These are phyloP conservation scores for Thuidium tamariscinum DNA, from an alignment of 225 moss, liverwort and hornwort genomes.

Conservation along the genomic window DNA sequence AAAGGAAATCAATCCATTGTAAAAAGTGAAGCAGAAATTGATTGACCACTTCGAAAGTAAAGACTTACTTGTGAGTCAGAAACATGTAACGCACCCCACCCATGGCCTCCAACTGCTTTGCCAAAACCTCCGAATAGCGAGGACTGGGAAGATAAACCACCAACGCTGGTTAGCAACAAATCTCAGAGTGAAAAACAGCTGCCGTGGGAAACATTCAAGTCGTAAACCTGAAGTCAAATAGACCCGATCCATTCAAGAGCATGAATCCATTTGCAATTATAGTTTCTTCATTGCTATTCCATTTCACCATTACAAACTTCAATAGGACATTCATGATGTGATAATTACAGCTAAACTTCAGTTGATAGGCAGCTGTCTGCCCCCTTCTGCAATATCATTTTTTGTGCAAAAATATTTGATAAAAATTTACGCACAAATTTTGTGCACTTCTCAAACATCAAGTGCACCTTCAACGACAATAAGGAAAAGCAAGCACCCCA, in stretches of 20 bases:
- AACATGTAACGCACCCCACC: constrained; percentile 91
- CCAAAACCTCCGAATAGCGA: constrained; percentile 60
- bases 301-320: neutral
- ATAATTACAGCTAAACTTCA: neutral
- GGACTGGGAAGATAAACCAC: constrained; percentile 36
- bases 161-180: neutral
- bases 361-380: neutral
- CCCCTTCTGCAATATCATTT: neutral
- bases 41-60: neutral
- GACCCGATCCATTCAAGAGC: neutral
- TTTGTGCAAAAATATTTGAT: neutral
- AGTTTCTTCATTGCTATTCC: neutral
- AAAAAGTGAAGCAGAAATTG: neutral
- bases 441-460: neutral
- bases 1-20: neutral
- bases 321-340: neutral
- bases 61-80: constrained; percentile 65
- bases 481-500: neutral
- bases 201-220: neutral
- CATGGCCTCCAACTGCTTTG: constrained; percentile 53
- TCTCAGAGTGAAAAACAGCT: neutral
- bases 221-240: neutral
- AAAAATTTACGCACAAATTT: too few relatives aligned
- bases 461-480: too few relatives aligned
- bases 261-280: neutral